Percentiles rank a stretch among this genome's conserved stretches.
Conservation (phyloP, 495 filamentous ascomycete genomes). For the Choiromyces venosus region DNA sequence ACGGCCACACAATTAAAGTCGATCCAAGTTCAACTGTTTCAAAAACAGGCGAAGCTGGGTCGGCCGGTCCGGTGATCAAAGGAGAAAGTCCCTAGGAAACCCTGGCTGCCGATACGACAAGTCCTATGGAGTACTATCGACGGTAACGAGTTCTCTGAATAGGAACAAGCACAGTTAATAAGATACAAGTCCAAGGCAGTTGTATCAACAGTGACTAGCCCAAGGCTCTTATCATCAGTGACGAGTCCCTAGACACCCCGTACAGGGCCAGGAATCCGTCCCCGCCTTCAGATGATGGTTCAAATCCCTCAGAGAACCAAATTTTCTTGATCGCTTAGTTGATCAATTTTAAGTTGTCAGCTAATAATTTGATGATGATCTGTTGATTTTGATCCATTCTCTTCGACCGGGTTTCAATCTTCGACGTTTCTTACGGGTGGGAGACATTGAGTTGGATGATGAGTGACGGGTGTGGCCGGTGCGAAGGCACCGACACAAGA, state of each 20-base stretch:
- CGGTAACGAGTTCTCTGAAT: background rate
- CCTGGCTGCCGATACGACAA: background rate
- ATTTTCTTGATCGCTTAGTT: slow-evolving; percentile 1
- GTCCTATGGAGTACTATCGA: background rate
- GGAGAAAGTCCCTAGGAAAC: background rate
- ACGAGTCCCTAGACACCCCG: background rate
- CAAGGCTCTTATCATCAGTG: background rate
- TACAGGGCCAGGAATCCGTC: background rate
- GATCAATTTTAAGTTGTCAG: background rate
- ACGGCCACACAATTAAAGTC: background rate
- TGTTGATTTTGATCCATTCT: background rate
- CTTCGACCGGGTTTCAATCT: background rate
- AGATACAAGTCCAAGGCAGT: background rate
- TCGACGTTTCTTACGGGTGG: slow-evolving; percentile 3
- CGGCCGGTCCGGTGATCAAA: background rate
- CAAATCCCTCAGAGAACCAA: background rate
- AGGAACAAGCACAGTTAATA: background rate
- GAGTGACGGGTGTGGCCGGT: background rate
- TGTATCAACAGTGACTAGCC: background rate
- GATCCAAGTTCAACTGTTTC: background rate
- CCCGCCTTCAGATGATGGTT: background rate
- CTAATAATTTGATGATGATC: background rate
- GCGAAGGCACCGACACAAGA: slow-evolving; percentile 2
- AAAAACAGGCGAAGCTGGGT: background rate
- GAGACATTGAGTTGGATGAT: slow-evolving; percentile 1